phyloP scores from a whole-genome alignment of 768 basidiomycete species.

The Amanita fuliginea region DNA sequence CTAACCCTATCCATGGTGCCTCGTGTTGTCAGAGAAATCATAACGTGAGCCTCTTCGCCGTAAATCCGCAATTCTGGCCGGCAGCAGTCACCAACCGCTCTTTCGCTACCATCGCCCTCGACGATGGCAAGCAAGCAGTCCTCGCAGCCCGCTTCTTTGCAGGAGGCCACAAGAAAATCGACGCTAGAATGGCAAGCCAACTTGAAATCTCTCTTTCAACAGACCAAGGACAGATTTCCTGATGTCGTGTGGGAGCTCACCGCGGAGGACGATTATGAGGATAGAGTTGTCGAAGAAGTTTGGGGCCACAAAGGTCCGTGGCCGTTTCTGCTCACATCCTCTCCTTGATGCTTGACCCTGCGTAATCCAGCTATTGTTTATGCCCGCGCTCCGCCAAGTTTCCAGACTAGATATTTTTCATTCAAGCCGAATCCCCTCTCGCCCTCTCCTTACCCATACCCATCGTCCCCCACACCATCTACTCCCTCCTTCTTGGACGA shows the following conservation, averaged over 20 bases:
- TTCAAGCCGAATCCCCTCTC: slow-evolving; percentile 51
- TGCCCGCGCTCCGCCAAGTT: slow-evolving; percentile 85
- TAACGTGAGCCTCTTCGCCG: not conserved
- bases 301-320: slow-evolving; percentile 92
- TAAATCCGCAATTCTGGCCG: slow-evolving; percentile 6
- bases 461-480: slow-evolving; percentile 42
- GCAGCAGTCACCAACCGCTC: not conserved
- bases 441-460: slow-evolving; percentile 38
- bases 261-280: slow-evolving; percentile 37
- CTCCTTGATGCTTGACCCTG: not conserved
- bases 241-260: slow-evolving; percentile 89
- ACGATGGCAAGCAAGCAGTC: slow-evolving; percentile 2
- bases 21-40: slow-evolving; percentile 3
- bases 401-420: slow-evolving; percentile 83
- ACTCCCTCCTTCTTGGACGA: slow-evolving; percentile 46
- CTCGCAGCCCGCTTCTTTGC: slow-evolving; percentile 34
- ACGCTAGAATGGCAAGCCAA: slow-evolving; percentile 74
- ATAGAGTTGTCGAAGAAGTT: slow-evolving; percentile 43
- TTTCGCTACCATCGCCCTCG: not conserved
- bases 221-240: slow-evolving; percentile 88
- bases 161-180: slow-evolving; percentile 58
- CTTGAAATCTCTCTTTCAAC: slow-evolving; percentile 62
- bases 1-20: not conserved
- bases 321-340: not conserved
- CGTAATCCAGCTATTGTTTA: slow-evolving; percentile 71